Conservation (phyloP, 129 eudicot species). For the Helianthus tuberosus region DNA sequence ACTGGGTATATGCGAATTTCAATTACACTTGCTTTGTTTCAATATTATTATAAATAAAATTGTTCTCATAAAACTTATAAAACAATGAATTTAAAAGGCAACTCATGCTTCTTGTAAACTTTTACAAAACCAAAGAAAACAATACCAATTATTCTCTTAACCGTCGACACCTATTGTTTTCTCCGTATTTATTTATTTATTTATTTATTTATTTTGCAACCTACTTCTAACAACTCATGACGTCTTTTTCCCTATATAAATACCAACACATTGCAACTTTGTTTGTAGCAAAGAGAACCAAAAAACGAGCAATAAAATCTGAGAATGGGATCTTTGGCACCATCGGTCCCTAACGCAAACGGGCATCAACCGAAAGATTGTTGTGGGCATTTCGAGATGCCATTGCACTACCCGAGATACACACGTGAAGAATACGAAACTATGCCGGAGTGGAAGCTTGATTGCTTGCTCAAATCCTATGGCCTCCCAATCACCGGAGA, state of each 20-base stretch:
- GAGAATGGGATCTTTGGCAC: constrained; percentile 38
- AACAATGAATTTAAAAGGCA: background rate
- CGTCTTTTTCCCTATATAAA: constrained; percentile 26
- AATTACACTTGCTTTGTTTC: no score
- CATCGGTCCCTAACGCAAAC: constrained; percentile 11
- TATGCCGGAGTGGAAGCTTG: constrained; percentile 82
- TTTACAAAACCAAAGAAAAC: constrained; percentile 36
- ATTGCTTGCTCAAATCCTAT: constrained; percentile 58
- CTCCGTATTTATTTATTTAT: constrained; percentile 38
- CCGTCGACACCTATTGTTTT: constrained; percentile 41
- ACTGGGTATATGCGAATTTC: no score
- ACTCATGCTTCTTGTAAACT: constrained; percentile 37
- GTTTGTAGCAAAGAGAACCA: background rate
- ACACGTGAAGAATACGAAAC: constrained; percentile 52
- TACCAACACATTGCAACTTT: constrained; percentile 1
- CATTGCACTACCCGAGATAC: constrained; percentile 74
- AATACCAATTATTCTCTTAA: constrained; percentile 29
- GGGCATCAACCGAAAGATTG: constrained; percentile 26
- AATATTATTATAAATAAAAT: background rate
- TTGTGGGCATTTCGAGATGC: constrained; percentile 67
- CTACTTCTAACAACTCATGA: constrained; percentile 40
- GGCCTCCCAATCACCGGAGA: constrained; percentile 56
- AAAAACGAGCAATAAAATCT: constrained; percentile 8
- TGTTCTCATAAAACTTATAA: background rate
- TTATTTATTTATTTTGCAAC: constrained; percentile 27